These are phyloP conservation scores for Solanum chmielewskii DNA, from an alignment of 257 asterid genomes.

Conservation along the genomic window DNA sequence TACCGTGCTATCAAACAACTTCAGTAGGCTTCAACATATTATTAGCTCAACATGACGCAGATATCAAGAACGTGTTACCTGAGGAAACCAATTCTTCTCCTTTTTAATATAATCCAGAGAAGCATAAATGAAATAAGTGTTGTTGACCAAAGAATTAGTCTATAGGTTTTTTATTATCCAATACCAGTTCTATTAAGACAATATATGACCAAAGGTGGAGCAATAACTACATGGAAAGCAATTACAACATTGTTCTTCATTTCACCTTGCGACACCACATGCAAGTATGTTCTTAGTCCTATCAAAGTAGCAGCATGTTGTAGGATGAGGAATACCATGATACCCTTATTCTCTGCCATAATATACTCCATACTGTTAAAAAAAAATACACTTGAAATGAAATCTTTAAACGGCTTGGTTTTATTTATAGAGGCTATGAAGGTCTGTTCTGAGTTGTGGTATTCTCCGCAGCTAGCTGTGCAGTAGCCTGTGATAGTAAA, in stretches of 20 bases:
- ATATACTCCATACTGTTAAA: not conserved
- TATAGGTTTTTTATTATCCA: not conserved
- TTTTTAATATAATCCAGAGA: not conserved
- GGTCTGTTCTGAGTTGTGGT: slow-evolving; percentile 18
- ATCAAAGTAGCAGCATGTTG: not conserved
- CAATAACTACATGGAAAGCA: not conserved
- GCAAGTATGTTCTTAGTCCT: not conserved
- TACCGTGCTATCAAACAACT: not conserved
- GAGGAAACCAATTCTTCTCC: not conserved
- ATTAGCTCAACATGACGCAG: not conserved
- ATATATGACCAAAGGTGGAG: not conserved
- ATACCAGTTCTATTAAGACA: not conserved
- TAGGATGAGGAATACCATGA: not conserved
- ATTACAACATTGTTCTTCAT: not conserved
- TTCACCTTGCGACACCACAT: not conserved
- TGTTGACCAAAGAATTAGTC: not conserved
- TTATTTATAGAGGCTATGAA: slow-evolving; percentile 4
- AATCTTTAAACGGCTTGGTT: not conserved
- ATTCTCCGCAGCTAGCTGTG: slow-evolving; percentile 25
- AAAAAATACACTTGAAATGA: not conserved
- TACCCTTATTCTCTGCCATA: not conserved
- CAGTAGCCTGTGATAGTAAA: slow-evolving; percentile 32
- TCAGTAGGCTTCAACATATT: not conserved
- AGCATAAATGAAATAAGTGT: not conserved
- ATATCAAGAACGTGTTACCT: not conserved